These are phyloP conservation scores for Podospora australis DNA, from an alignment of 495 filamentous ascomycete species.

Conservation along the genomic window DNA sequence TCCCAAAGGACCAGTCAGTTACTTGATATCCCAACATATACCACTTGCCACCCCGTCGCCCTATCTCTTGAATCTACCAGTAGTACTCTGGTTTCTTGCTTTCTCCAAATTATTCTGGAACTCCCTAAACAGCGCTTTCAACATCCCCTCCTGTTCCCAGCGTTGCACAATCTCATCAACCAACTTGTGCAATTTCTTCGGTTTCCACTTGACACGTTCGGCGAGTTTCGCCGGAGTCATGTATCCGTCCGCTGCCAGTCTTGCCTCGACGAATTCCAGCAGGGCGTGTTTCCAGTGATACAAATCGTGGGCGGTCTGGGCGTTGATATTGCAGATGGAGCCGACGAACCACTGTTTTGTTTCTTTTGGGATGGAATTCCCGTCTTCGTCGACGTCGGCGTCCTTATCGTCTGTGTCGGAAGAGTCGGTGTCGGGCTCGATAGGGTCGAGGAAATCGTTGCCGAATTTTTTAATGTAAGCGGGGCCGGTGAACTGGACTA, in stretches of 20 bases:
- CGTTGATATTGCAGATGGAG: slow-evolving; percentile 55
- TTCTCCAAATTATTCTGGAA: slow-evolving; percentile 32
- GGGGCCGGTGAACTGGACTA: slow-evolving; percentile 51
- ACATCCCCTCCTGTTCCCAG: slow-evolving; percentile 25
- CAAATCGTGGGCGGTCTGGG: slow-evolving; percentile 61
- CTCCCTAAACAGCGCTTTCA: slow-evolving; percentile 27
- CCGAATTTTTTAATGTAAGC: slow-evolving; percentile 59
- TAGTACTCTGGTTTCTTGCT: slow-evolving; percentile 29
- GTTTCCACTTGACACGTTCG: slow-evolving; percentile 33
- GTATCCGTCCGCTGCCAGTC: slow-evolving; percentile 51
- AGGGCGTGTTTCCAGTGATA: slow-evolving; percentile 72
- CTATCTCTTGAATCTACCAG: too few relatives aligned
- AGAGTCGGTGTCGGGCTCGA: slow-evolving; percentile 28
- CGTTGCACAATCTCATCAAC: slow-evolving; percentile 40
- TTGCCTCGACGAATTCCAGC: slow-evolving; percentile 60
- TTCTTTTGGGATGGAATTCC: slow-evolving; percentile 27
- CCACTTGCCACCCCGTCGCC: too few relatives aligned
- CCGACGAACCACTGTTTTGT: slow-evolving; percentile 38
- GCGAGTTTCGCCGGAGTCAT: slow-evolving; percentile 36
- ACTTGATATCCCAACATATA: too few relatives aligned
- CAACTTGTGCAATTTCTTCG: slow-evolving; percentile 47
- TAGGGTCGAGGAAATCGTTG: slow-evolving; percentile 47
- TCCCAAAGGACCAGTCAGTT: too few relatives aligned
- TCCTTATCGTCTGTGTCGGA: slow-evolving; percentile 38
- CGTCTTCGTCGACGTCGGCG: slow-evolving; percentile 32